A percentile compares a stretch with the other conserved stretches of the same genome.
Conservation (phyloP, 495 filamentous ascomycete genomes). For the Penicillium argentinense region DNA sequence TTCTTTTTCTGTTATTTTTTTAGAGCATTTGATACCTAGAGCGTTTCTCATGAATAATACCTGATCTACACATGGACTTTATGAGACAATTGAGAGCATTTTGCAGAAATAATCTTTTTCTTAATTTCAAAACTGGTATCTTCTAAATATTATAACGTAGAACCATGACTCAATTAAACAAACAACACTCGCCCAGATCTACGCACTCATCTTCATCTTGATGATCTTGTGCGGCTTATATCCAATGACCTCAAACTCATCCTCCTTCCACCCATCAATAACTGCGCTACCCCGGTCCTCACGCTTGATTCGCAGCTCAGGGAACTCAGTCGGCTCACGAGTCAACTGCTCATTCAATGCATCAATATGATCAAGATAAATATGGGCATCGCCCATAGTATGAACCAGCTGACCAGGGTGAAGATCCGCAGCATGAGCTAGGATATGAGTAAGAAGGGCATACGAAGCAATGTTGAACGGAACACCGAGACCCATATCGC, state of each 20-base stretch:
- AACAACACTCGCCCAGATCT: conserved; percentile 10
- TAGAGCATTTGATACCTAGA: conserved; percentile 1
- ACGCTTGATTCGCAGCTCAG: conserved; percentile 67
- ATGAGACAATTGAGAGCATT: too few relatives aligned
- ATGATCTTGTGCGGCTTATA: conserved; percentile 90
- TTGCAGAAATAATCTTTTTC: too few relatives aligned
- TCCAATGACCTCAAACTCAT: conserved; percentile 85
- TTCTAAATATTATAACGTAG: conserved; percentile 13
- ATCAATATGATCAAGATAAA: conserved; percentile 91
- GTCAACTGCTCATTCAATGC: conserved; percentile 77
- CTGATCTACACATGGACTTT: too few relatives aligned
- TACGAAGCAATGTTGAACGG: conserved; percentile 98
- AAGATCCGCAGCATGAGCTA: conserved; percentile 82
- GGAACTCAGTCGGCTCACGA: conserved; percentile 80
- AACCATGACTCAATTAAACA: conserved; percentile 1
- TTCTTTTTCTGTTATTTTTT: not conserved
- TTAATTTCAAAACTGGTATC: conserved; percentile 14
- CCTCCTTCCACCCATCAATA: conserved; percentile 78
- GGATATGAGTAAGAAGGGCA: conserved; percentile 88
- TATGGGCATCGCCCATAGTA: conserved; percentile 94
- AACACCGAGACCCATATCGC: conserved; percentile 96
- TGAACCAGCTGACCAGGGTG: conserved; percentile 83
- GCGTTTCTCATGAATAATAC: not conserved
- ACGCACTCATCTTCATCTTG: conserved; percentile 98
- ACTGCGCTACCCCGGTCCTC: conserved; percentile 58